Base-by-base conservation (phyloP, 2,329 filamentous ascomycete genomes). In the Pyrenochaeta sp. region DNA sequence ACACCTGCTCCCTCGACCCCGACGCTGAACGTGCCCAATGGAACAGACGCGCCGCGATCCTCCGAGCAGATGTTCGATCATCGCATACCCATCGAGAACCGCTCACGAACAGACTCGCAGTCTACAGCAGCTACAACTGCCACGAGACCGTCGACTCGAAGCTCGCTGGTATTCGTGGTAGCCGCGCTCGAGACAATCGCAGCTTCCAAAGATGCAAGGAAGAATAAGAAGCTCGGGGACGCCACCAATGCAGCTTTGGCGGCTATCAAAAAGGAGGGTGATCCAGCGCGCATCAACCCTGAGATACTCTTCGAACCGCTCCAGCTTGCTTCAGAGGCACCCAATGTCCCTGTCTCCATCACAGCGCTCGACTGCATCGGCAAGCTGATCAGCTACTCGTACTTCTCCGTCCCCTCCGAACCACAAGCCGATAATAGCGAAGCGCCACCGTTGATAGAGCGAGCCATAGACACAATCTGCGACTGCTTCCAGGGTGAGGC, bases 391-490 rank as follows among this genome's bases (percentile, higher is more conserved):
- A 97, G 94, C 72, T 99, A 97, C 78, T 97, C 95, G 19, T 98
- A 98, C 83, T 98, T 99, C 78, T 94, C 94, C 48, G 87, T 92
- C 49, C 86, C 89, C 36, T 72, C 78, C 37, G 79, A 82, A 63
- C 78, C 68, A 54, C 77, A 74, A 25, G 67, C 74, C 64, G 71
- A 75, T 54, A 66, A 63, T 56, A 59, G 63, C 55, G 72, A 77
- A 39, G 67, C 82, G 40, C 83, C 90, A 3, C 93, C 94, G 15
- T 84, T 99, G 66, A 99, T 99, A 74, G 96, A 99, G 80, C 88
- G 94, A 65, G 95, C 96, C 58, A 99, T 99, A 72, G 96, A 99
- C 79, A 97, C 95, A 36, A 99, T 99, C 83, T 99, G 95, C 83
- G 94, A 98, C 75, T 99, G 95, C 78, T 99, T 99, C 76, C 93